Evolutionary conservation across 192 early-diverging fungal genomes (phyloP).

Genomic region (Rhizoclosmatium globosum): DNA sequence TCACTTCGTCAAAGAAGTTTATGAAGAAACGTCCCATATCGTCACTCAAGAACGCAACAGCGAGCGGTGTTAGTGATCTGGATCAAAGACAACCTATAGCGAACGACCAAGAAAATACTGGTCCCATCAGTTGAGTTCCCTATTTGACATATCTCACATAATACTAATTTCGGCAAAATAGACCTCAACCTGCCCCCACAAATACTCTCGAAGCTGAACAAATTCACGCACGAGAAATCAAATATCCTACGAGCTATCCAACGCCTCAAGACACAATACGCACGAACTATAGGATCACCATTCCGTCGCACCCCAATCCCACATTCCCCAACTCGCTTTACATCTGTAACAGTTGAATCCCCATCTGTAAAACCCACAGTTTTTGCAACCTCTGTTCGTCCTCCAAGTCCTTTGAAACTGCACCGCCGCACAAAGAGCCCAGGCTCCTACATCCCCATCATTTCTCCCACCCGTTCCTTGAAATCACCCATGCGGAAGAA

Average conservation of each 20-base stretch:
- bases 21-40: not conserved
- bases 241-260: constrained; percentile 17
- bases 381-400: not conserved
- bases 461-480: not conserved
- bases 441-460: not conserved
- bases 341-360: not conserved
- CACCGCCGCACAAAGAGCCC: not conserved
- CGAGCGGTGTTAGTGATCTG: too few species aligned
- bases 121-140: too few species aligned
- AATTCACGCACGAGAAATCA: constrained; percentile 23
- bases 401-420: not conserved
- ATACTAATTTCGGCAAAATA: not conserved
- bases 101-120: too few species aligned
- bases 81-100: too few species aligned
- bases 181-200: not conserved
- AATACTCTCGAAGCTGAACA: not conserved
- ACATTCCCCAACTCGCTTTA: not conserved
- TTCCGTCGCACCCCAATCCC: constrained; percentile 3
- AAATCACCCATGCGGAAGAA: not conserved
- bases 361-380: not conserved
- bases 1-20: not conserved
- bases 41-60: not conserved
- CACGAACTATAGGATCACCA: constrained; percentile 3
- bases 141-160: not conserved
- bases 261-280: not conserved